phyloP scores from a whole-genome alignment of 2,329 filamentous ascomycete genomes.

The Orbilia oligospora region DNA sequence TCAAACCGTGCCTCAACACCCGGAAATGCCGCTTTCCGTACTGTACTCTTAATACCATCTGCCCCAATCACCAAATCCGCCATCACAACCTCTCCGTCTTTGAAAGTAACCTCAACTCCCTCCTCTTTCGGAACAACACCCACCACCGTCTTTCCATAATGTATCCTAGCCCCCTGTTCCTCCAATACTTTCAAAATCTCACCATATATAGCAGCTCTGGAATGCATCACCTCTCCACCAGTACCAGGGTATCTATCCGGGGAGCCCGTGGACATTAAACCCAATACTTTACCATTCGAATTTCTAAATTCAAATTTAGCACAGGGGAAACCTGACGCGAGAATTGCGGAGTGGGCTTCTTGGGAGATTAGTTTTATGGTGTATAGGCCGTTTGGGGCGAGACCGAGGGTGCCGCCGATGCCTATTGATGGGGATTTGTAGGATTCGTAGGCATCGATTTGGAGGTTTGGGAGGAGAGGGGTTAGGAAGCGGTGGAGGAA shows the following conservation, averaged over 20 bases:
- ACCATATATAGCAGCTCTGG: conserved; percentile 48
- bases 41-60: conserved; percentile 58
- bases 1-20: conserved; percentile 51
- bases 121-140: conserved; percentile 37
- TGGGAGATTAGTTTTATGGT: conserved; percentile 51
- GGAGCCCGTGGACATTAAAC: conserved; percentile 49
- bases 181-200: conserved; percentile 53
- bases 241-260: conserved; percentile 57
- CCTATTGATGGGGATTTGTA: conserved; percentile 41
- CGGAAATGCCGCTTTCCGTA: conserved; percentile 45
- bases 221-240: conserved; percentile 56
- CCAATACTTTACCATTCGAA: conserved; percentile 47
- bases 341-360: conserved; percentile 43
- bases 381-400: conserved; percentile 54
- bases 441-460: conserved; percentile 54
- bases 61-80: conserved; percentile 55
- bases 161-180: conserved; percentile 43
- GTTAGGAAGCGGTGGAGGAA: conserved; percentile 56
- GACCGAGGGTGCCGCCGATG: conserved; percentile 50
- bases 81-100: conserved; percentile 41
- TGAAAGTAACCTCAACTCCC: conserved; percentile 39
- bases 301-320: conserved; percentile 55
- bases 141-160: conserved; percentile 49
- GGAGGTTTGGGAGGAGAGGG: conserved; percentile 33
- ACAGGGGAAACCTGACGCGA: conserved; percentile 46